Percentiles rank a stretch among this genome's conserved stretches.
phyloP scores from a whole-genome alignment of 108 stramenopile species.

The Nitzschia sp. region DNA sequence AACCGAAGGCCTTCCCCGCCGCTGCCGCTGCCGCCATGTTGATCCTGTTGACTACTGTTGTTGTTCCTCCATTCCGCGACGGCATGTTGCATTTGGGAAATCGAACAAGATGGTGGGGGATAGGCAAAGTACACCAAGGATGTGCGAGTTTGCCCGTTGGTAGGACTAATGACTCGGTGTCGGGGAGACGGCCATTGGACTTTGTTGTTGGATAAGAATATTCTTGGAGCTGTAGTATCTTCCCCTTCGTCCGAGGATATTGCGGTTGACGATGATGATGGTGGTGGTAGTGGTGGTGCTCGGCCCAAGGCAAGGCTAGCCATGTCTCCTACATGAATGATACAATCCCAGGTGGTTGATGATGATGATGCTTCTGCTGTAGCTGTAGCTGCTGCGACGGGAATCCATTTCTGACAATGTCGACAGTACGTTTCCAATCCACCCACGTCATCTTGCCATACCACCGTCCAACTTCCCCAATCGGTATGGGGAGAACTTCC shows the following conservation, averaged over 20 bases:
- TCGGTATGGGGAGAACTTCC: conserved; percentile 79
- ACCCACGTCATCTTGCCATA: conserved; percentile 83
- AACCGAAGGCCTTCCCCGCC: no score
- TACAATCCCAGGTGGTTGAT: conserved; percentile 27
- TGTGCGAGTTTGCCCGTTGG: neutral
- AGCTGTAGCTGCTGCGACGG: conserved; percentile 34
- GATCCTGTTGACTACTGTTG: neutral
- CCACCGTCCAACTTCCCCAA: conserved; percentile 80
- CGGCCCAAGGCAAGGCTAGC: conserved; percentile 53
- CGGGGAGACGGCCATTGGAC: conserved; percentile 26
- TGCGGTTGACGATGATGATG: no score
- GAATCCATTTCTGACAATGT: conserved; percentile 57
- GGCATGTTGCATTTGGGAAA: neutral
- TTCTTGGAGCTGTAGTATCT: neutral
- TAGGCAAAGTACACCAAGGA: conserved; percentile 35
- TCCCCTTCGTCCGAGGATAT: neutral
- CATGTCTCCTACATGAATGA: conserved; percentile 79
- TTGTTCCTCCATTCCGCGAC: conserved; percentile 8
- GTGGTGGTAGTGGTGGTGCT: neutral
- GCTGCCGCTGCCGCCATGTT: no score
- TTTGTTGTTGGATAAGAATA: neutral
- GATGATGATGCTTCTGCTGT: neutral
- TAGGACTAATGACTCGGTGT: conserved; percentile 17
- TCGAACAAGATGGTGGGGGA: conserved; percentile 16
- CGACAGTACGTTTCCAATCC: conserved; percentile 83